Conservation (phyloP, 1,284 basidiomycete genomes). For the Cryptococcus sp. region DNA sequence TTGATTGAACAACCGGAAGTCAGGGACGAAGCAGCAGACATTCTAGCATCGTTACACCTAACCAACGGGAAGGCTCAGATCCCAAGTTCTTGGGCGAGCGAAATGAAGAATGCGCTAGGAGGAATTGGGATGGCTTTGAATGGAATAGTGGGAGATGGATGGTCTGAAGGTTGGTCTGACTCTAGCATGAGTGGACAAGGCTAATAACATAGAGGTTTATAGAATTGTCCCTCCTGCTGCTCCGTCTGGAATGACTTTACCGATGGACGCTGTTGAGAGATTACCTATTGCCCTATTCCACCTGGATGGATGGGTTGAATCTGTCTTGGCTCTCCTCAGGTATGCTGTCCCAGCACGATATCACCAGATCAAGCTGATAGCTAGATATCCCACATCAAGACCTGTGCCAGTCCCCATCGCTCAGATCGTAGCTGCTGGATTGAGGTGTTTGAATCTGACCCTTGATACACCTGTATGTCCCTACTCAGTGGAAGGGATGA, state of each 20-base stretch:
- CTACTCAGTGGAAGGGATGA: background rate
- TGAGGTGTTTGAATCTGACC: constrained; percentile 55
- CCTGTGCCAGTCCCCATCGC: constrained; percentile 72
- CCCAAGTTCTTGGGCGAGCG: constrained; percentile 29
- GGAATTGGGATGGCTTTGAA: constrained; percentile 23
- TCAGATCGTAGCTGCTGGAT: constrained; percentile 40
- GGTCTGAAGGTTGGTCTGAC: constrained; percentile 27
- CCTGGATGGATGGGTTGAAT: constrained; percentile 32
- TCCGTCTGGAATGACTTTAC: constrained; percentile 13
- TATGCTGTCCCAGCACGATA: constrained; percentile 4
- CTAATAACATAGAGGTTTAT: constrained; percentile 6
- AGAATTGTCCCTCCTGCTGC: constrained; percentile 9
- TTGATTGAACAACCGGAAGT: constrained; percentile 12
- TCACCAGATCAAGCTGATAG: background rate
- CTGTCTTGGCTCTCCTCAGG: constrained; percentile 27
- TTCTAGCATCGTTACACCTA: constrained; percentile 34
- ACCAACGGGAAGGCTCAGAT: constrained; percentile 41
- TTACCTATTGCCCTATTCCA: constrained; percentile 18
- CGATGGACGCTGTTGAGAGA: constrained; percentile 25
- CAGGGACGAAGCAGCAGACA: constrained; percentile 16
- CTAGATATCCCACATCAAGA: constrained; percentile 58
- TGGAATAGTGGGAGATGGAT: constrained; percentile 30
- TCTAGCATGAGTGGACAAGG: background rate
- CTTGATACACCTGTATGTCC: constrained; percentile 54
- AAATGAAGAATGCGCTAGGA: constrained; percentile 33